Conservation (phyloP, 2,329 filamentous ascomycete genomes). For the Aspergillus sp. region DNA sequence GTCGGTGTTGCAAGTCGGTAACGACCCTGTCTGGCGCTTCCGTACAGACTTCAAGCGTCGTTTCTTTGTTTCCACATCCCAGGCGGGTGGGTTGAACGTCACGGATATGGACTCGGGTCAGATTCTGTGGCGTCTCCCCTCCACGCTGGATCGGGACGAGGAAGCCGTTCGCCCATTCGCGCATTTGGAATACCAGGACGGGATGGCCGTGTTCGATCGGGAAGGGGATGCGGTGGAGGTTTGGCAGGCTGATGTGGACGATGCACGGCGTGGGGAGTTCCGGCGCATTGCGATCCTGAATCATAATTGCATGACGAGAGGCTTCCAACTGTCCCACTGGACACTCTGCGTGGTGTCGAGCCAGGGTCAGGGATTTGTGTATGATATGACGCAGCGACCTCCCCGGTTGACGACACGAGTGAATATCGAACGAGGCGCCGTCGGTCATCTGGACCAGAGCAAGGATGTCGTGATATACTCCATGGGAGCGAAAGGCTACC, state of each 20-base stretch:
- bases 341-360: conserved; percentile 41
- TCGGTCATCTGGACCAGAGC: conserved; percentile 40
- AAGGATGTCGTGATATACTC: conserved; percentile 38
- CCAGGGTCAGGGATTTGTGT: conserved; percentile 39
- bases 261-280: conserved; percentile 32
- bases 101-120: conserved; percentile 40
- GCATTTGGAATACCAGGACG: conserved; percentile 42
- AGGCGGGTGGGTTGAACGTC: conserved; percentile 39
- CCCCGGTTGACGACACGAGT: conserved; percentile 29
- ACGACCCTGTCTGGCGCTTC: conserved; percentile 40
- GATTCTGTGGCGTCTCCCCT: conserved; percentile 32
- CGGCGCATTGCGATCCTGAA: conserved; percentile 32
- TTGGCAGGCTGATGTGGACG: conserved; percentile 34
- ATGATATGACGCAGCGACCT: conserved; percentile 33
- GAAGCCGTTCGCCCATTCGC: conserved; percentile 36
- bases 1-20: conserved; percentile 34
- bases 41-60: conserved; percentile 40
- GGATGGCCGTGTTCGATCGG: conserved; percentile 39
- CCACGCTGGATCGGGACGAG: conserved; percentile 15
- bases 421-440: conserved; percentile 33
- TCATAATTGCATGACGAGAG: conserved; percentile 38
- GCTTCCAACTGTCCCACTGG: conserved; percentile 38
- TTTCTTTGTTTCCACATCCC: conserved; percentile 39
- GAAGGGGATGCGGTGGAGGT: conserved; percentile 40
- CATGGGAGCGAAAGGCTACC: conserved; percentile 36